Base-by-base conservation (phyloP, 176 grass and related monocot species). In the Rhipidocladum racemiflorum region DNA sequence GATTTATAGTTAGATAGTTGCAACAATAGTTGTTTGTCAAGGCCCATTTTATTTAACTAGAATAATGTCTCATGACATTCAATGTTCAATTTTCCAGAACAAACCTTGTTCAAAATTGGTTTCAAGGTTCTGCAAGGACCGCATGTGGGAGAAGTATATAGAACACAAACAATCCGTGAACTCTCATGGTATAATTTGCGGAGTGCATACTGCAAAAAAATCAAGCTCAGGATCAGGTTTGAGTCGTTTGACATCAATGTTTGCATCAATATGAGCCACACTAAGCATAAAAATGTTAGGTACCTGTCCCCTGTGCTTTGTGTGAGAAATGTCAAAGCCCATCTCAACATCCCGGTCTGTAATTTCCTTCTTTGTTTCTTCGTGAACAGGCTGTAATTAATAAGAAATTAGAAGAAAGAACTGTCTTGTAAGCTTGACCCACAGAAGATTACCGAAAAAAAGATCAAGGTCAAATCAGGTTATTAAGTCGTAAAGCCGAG, bases 121-220 rank as follows among this genome's bases (percentile, higher is more conserved):
- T 99, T 99, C 80, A 99, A 87, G 44, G 97, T 99, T 88, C 97
- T 95, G 75, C 97, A 99, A 43, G 97, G 97, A 87, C 97, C 97
- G 55, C 97, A 99, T 75, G 97, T 99, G 20, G 97, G 93, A 75
- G 97, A 83, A 76, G 97, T 99, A 84, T 99, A 99, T 82, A 99
- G 56, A 81, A 99, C 91, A 86, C 91, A 99, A 64, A 99, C 2
- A 14, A 99, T 77, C 40, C 93, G 86, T 80, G 93, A 87, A 72
- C 97, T 99, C 65, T 95, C 93, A 85, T 99, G 97, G 64, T 99
- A 99, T 70, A 99, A 27, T 90, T 99, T 96, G 67, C 97, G 87
- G 64, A 99, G 91, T 28, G 93, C 83, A 81, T 99, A 99, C 97
- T 99, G 89, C 78, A 79, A 88, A 82, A 57, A 44, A 78, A 67